Conservation (phyloP, 257 asterid species). For the Pogostemon cablin region DNA sequence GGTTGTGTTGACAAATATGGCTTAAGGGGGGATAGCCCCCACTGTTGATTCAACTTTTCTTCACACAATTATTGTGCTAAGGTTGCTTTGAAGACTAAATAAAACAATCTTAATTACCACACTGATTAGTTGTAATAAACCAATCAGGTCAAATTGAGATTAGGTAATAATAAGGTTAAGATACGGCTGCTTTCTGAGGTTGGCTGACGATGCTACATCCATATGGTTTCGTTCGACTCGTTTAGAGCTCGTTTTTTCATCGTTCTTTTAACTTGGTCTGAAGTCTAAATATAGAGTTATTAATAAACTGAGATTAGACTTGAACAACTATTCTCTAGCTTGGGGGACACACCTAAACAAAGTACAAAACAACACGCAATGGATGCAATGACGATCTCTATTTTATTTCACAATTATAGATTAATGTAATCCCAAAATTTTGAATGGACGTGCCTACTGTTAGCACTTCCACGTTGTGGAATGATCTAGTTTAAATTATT, state of each 20-base stretch:
- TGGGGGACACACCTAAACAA: neutral
- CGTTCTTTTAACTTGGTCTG: neutral
- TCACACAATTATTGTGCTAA: conserved; percentile 35
- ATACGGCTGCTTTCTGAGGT: conserved; percentile 1
- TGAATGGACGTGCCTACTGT: neutral
- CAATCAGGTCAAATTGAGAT: conserved; percentile 42
- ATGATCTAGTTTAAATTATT: neutral
- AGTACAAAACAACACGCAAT: conserved; percentile 3
- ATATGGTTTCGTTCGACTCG: neutral
- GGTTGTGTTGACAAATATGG: conserved; percentile 29
- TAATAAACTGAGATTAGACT: neutral
- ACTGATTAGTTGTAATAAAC: conserved; percentile 36
- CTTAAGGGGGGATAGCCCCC: conserved; percentile 37
- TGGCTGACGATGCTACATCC: neutral
- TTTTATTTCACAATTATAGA: neutral
- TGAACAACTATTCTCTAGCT: neutral
- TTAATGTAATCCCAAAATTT: neutral
- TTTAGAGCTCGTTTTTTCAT: neutral
- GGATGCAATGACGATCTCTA: neutral
- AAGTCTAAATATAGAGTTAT: neutral
- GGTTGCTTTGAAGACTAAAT: conserved; percentile 41
- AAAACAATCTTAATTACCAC: neutral
- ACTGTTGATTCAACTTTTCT: conserved; percentile 30
- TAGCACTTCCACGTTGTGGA: conserved; percentile 28
- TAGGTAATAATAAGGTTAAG: conserved; percentile 31